Conservation (phyloP, 2,329 filamentous ascomycete species). For the Zasmidium angulare region DNA sequence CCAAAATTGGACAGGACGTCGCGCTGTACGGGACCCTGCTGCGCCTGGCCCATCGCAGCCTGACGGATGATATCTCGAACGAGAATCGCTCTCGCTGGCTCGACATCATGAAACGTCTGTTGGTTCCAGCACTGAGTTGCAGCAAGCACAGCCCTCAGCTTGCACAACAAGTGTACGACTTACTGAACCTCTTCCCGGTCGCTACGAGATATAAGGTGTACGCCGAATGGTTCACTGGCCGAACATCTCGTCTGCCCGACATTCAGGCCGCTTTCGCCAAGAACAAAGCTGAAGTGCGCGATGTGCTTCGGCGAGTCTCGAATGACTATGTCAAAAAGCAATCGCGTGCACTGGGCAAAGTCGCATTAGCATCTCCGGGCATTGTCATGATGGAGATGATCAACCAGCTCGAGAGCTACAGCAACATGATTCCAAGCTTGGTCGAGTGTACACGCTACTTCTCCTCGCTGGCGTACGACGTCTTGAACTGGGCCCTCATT, state of each 20-base stretch:
- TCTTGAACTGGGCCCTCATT: slow-evolving; percentile 88
- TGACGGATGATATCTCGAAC: slow-evolving; percentile 68
- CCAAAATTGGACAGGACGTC: slow-evolving; percentile 84
- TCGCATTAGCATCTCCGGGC: slow-evolving; percentile 86
- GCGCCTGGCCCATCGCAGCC: slow-evolving; percentile 77
- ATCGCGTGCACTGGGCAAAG: slow-evolving; percentile 85
- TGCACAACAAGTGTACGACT: slow-evolving; percentile 81
- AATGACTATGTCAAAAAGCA: slow-evolving; percentile 83
- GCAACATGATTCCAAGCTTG: slow-evolving; percentile 90
- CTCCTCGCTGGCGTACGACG: slow-evolving; percentile 87
- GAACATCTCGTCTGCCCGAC: slow-evolving; percentile 68
- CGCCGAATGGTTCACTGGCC: slow-evolving; percentile 86
- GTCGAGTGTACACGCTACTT: slow-evolving; percentile 95
- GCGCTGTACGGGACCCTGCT: slow-evolving; percentile 76
- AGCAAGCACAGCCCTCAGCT: slow-evolving; percentile 80
- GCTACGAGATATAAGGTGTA: slow-evolving; percentile 83
- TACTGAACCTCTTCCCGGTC: slow-evolving; percentile 76
- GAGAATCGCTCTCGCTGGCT: slow-evolving; percentile 77
- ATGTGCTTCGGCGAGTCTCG: slow-evolving; percentile 84
- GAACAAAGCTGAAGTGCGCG: slow-evolving; percentile 75
- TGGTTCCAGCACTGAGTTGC: slow-evolving; percentile 86
- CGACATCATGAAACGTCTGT: slow-evolving; percentile 74
- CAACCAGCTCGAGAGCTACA: slow-evolving; percentile 88
- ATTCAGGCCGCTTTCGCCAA: slow-evolving; percentile 77
- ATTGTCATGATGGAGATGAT: slow-evolving; percentile 88